These are phyloP conservation scores for Anastatica hierochuntica DNA, from an alignment of 345 rosid species.

Conservation along the genomic window DNA sequence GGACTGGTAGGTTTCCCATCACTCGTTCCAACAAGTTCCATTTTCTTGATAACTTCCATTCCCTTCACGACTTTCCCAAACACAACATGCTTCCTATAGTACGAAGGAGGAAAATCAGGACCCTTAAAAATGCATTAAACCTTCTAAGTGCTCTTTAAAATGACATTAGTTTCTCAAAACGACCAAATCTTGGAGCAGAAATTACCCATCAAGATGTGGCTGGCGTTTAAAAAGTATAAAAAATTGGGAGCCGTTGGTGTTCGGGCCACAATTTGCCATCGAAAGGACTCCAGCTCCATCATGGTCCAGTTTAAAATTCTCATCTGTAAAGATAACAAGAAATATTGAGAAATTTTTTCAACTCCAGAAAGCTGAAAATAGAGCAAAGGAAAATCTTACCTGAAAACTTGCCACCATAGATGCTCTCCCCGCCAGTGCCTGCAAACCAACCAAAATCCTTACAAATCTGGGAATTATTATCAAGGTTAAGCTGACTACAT, in stretches of 20 bases:
- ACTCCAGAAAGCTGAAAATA: background rate
- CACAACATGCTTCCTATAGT: constrained; percentile 87
- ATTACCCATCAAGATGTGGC: constrained; percentile 91
- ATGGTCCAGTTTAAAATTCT: constrained; percentile 72
- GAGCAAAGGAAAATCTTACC: constrained; percentile 37
- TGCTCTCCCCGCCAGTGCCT: constrained; percentile 99
- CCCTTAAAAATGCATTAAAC: background rate
- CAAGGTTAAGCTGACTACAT: constrained; percentile 30
- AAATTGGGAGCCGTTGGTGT: constrained; percentile 95
- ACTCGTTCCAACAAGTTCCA: constrained; percentile 63
- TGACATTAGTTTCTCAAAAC: background rate
- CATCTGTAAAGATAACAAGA: constrained; percentile 42
- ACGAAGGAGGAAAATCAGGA: constrained; percentile 8
- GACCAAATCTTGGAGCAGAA: constrained; percentile 13
- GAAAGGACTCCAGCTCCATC: constrained; percentile 83
- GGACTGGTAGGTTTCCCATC: constrained; percentile 47
- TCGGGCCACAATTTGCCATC: constrained; percentile 91
- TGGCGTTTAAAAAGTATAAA: constrained; percentile 74
- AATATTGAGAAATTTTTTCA: background rate
- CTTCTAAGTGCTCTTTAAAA: background rate
- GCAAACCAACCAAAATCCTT: constrained; percentile 66
- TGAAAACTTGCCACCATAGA: constrained; percentile 90
- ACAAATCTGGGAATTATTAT: constrained; percentile 39
- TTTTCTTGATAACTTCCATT: constrained; percentile 64
- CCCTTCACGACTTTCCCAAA: constrained; percentile 89